Evolutionary conservation across 2,329 filamentous ascomycete genomes (phyloP), one percentile per base, ranked within the genome.

Genomic region (Lachnellula arida): DNA sequence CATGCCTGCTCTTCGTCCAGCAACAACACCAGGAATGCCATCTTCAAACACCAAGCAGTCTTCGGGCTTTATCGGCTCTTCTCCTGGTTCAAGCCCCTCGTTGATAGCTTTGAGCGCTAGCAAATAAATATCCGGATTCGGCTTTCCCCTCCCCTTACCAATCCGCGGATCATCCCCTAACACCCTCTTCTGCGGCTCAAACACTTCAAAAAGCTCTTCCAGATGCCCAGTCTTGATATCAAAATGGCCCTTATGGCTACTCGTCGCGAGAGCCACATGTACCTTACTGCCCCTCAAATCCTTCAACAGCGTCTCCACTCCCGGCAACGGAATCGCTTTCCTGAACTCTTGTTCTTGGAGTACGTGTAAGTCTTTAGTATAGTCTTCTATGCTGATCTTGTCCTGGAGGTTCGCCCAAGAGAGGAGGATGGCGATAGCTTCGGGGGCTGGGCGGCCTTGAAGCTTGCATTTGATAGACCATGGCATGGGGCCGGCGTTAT

Each of bases 1-100:
- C 93, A 97, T 97, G 0, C 94, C 93, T 0, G 93, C 94, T 63
- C 93, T 82, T 52, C 93, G 78, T 6, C 91, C 94, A 2, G 91
- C 85, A 74, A 97, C 93, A 4, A 96, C 91, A 5, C 94, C 94
- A 0, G 91, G 90, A 2, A 97, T 91, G 37, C 87, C 89, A 73
- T 97, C 94, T 74, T 97, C 94, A 66, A 97, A 97, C 0, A 97
- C 94, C 14, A 97, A 78, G 69, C 93, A 97, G 73, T 97, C 93
- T 63, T 89, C 88, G 0, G 92, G 91, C 54, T 71, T 78, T 61
- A 99, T 87, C 56, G 80, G 74, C 60, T 80, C 74, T 49, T 87
- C 84, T 42, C 82, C 84, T 3, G 78, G 74, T 0, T 78, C 75
- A 11, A 95, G 76, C 9, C 82, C 82, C 46, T 83, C 82, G 73